phyloP scores from a whole-genome alignment of 2,329 filamentous ascomycete genomes.

The Acarospora socialis region DNA sequence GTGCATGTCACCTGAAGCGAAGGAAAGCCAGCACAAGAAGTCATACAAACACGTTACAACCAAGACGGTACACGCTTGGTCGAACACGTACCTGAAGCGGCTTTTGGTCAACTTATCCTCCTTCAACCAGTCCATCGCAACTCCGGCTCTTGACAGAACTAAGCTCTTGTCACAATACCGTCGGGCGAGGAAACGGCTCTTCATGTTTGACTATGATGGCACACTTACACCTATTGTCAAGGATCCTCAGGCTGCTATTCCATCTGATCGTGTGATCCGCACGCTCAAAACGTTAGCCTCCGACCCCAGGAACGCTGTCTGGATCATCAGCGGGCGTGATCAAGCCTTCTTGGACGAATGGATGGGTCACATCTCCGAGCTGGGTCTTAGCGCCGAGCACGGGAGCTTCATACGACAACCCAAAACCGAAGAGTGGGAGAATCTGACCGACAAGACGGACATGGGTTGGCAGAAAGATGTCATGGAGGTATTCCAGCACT shows the following conservation, averaged over 20 bases:
- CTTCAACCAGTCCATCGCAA: conserved; percentile 59
- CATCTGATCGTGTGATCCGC: conserved; percentile 66
- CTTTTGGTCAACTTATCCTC: conserved; percentile 68
- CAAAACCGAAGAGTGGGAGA: conserved; percentile 65
- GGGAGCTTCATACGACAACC: conserved; percentile 88
- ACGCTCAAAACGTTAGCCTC: conserved; percentile 66
- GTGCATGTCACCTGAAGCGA: conserved; percentile 54
- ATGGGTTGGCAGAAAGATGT: conserved; percentile 91
- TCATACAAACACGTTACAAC: conserved; percentile 74
- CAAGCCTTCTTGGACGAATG: conserved; percentile 82
- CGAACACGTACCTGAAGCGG: conserved; percentile 61
- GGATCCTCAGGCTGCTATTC: conserved; percentile 77
- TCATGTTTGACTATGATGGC: conserved; percentile 98
- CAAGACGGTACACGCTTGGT: conserved; percentile 80
- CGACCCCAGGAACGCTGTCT: conserved; percentile 76
- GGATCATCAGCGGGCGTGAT: conserved; percentile 94
- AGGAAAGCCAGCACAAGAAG: conserved; percentile 53
- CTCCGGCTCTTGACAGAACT: conserved; percentile 65
- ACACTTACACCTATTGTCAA: conserved; percentile 91
- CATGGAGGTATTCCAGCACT: conserved; percentile 70
- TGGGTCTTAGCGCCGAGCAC: conserved; percentile 94
- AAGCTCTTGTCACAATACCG: conserved; percentile 61
- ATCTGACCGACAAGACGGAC: conserved; percentile 70
- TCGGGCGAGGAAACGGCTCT: conserved; percentile 61
- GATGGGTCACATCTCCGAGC: conserved; percentile 74